Evolutionary conservation across 176 grass and related monocot genomes (phyloP).

Genomic region (Rhynchospora pubera): DNA sequence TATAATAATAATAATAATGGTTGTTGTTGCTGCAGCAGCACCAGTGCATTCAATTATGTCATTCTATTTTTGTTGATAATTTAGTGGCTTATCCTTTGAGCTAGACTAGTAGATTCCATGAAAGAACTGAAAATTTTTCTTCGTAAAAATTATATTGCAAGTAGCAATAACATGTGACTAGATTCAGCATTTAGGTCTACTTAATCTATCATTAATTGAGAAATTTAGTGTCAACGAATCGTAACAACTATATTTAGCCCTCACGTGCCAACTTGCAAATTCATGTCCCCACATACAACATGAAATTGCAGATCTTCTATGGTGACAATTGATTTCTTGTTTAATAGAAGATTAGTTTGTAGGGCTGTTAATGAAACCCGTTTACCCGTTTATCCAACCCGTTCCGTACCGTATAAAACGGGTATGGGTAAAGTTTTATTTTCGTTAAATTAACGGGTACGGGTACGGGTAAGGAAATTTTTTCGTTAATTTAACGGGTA

Average conservation of each 20-base stretch:
- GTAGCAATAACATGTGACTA: constrained; percentile 20
- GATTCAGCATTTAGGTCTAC: constrained; percentile 15
- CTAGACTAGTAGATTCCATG: neutral
- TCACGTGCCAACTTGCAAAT: constrained; percentile 23
- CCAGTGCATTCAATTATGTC: neutral
- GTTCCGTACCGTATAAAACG: no score
- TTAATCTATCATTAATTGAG: constrained; percentile 19
- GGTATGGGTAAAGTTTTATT: no score
- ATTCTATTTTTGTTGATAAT: neutral
- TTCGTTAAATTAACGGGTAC: no score
- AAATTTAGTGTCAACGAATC: constrained; percentile 21
- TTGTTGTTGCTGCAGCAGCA: neutral
- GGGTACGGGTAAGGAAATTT: no score
- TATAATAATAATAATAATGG: neutral
- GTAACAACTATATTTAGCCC: constrained; percentile 18
- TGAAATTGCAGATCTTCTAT: constrained; percentile 19
- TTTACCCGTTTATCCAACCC: no score
- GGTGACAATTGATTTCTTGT: neutral
- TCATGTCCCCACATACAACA: neutral
- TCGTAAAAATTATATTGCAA: constrained; percentile 16
- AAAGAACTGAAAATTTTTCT: neutral
- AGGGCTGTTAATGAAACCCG: no score
- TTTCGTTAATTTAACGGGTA: no score
- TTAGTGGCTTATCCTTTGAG: neutral
- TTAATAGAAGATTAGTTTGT: no score